phyloP scores from a whole-genome alignment of 2,329 filamentous ascomycete genomes.

The Tolypocladium album region DNA sequence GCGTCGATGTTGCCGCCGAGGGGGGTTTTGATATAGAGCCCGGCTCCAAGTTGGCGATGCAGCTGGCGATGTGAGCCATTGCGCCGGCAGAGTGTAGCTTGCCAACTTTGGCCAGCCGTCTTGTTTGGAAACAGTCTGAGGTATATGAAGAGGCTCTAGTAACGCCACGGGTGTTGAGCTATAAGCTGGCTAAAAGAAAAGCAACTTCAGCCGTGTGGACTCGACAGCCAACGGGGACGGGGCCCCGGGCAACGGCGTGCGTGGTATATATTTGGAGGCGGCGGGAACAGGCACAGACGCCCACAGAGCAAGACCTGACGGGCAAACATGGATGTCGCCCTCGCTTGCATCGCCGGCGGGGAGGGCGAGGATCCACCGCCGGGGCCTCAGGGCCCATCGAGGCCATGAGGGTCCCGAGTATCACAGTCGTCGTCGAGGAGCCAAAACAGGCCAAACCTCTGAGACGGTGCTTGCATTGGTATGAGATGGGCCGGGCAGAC shows the following conservation, averaged over 20 bases:
- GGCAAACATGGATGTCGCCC: not conserved
- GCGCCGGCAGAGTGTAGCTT: conserved; percentile 1
- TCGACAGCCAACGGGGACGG: not conserved
- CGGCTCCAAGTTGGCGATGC: conserved; percentile 39
- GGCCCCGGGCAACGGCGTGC: not conserved
- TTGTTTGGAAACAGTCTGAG: not conserved
- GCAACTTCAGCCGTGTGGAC: not conserved
- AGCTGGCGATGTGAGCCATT: conserved; percentile 55
- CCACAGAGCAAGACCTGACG: not conserved
- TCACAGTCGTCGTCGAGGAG: conserved; percentile 6
- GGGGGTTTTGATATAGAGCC: conserved; percentile 40
- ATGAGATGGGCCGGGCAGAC: not conserved
- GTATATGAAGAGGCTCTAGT: not conserved
- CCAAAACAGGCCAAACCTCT: conserved; percentile 8
- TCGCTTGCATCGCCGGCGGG: conserved; percentile 1
- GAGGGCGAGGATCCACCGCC: conserved; percentile 1
- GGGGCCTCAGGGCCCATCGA: conserved; percentile 1
- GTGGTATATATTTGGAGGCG: conserved; percentile 2
- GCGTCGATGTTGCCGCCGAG: conserved; percentile 32
- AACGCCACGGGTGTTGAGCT: not conserved
- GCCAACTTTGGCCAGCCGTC: not conserved
- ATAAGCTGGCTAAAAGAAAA: not conserved
- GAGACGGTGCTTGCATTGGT: conserved; percentile 9
- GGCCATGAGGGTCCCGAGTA: conserved; percentile 3
- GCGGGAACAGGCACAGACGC: not conserved